Base-by-base conservation (phyloP, 1,139 yeast genomes). In the Yamadazyma dendronema region DNA sequence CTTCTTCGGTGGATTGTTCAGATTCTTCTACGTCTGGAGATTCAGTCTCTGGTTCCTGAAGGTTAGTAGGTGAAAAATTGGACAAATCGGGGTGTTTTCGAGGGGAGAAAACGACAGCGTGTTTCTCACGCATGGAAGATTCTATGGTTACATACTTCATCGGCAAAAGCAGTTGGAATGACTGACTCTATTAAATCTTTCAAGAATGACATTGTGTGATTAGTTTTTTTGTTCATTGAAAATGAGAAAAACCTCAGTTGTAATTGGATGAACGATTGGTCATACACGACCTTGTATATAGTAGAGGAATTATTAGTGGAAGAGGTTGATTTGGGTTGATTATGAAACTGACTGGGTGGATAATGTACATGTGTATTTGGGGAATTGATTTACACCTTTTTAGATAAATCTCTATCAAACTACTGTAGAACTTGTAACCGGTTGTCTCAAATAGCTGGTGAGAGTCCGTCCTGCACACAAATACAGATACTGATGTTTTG, bases 151-250 rank as follows among this genome's bases (percentile, higher is more conserved):
- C 76, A 53, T 67, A 75, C 82, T 61, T 80, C 90, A 61, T 86
- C 96, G 57, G 96, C 96, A 68, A 76, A 80, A 42, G 95, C 96
- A 52, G 87, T 77, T 61, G 96, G 96, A 53, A 81, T 67, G 49
- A 86, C 75, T 49, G 86, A 75, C 64, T 88, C 96, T 68, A 85
- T 83, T 60, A 89, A 71, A 65, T 87, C 95, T 72, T 78, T 71
- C 62, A 77, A 76, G 58, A 86, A 73, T 53, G 82, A 73, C 77
- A 71, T 70, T 37, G 33, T 38, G 16, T 34, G 25, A 33, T 29
- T 36, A 30, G 33, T 34, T 36, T 33, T 37, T 35, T 35, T 32
- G 19, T n/a, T 26, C 34, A 41, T 43, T 39, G 46, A 42, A 40
- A 47, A 53, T 52, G 56, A 44, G 62, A 57, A 57, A 57, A 57